A percentile compares a stretch with the other conserved stretches of the same genome.
Evolutionary conservation across 371 early-diverging fungal genomes (phyloP).

Genomic region (Nosema muscidifuracis): DNA sequence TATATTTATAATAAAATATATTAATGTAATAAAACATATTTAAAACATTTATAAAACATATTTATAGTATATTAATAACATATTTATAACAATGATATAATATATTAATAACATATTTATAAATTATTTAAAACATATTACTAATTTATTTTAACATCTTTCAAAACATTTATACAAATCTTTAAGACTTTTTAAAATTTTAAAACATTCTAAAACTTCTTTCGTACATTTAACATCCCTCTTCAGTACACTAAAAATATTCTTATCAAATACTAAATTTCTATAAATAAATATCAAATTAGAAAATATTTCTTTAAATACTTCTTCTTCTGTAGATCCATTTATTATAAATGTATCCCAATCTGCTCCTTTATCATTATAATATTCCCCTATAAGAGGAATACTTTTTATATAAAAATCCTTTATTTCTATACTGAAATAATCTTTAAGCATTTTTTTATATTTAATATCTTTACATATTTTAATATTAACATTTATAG

Average conservation of each 20-base stretch:
- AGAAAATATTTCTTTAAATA: constrained; percentile 3
- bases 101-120: no score
- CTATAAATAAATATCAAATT: neutral
- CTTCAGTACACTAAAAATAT: constrained; percentile 26
- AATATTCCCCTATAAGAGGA: constrained; percentile 10
- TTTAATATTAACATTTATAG: no score
- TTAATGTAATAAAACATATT: no score
- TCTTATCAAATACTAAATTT: constrained; percentile 2
- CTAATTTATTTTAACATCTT: constrained; percentile 15
- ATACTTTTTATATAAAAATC: neutral
- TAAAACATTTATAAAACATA: no score
- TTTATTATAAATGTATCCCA: constrained; percentile 16
- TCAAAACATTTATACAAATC: constrained; percentile 45
- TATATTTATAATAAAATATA: no score
- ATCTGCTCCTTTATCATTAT: neutral
- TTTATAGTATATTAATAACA: no score
- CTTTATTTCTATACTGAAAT: constrained; percentile 30
- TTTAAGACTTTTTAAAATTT: constrained; percentile 12
- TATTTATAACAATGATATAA: no score
- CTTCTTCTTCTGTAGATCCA: constrained; percentile 14
- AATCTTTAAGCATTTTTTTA: constrained; percentile 27
- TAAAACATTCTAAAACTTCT: constrained; percentile 21
- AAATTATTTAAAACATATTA: no score
- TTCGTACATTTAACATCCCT: constrained; percentile 27
- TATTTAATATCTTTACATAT: neutral